Evolutionary conservation across 2,329 filamentous ascomycete genomes (phyloP).

Genomic region (Colletotrichum sp.): DNA sequence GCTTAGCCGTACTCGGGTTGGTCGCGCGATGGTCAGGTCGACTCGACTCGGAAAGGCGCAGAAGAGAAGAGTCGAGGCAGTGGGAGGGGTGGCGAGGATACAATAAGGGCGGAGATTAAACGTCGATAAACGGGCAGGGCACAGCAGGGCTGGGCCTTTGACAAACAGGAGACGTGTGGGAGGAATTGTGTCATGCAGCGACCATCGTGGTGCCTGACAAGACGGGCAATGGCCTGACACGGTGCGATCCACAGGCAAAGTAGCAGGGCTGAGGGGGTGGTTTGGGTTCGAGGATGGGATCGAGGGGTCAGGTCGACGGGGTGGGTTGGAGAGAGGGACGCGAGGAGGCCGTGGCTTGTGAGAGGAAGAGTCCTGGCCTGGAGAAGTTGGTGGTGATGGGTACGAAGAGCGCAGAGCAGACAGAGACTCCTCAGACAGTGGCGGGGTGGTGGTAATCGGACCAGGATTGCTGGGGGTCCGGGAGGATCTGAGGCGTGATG

Average conservation of each 20-base stretch:
- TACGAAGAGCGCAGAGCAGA: neutral
- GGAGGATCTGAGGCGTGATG: slow-evolving; percentile 1
- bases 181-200: slow-evolving; percentile 21
- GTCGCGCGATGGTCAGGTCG: slow-evolving; percentile 20
- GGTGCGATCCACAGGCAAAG: slow-evolving; percentile 5
- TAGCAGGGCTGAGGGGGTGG: slow-evolving; percentile 17
- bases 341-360: neutral
- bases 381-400: neutral
- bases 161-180: slow-evolving; percentile 12
- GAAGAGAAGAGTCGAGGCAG: slow-evolving; percentile 15
- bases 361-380: neutral
- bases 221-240: slow-evolving; percentile 18
- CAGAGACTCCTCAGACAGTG: neutral
- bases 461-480: slow-evolving; percentile 3
- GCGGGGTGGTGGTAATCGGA: neutral
- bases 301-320: neutral
- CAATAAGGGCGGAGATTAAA: slow-evolving; percentile 22
- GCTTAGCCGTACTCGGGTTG: slow-evolving; percentile 14
- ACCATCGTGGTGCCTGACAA: slow-evolving; percentile 16
- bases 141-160: slow-evolving; percentile 15
- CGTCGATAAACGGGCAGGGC: slow-evolving; percentile 18
- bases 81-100: slow-evolving; percentile 21
- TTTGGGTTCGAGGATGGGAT: neutral
- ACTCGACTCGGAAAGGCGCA: slow-evolving; percentile 19
- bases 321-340: neutral